These are phyloP conservation scores for Cornus controversa DNA, from an alignment of 148 eudicot genomes.

Conservation along the genomic window DNA sequence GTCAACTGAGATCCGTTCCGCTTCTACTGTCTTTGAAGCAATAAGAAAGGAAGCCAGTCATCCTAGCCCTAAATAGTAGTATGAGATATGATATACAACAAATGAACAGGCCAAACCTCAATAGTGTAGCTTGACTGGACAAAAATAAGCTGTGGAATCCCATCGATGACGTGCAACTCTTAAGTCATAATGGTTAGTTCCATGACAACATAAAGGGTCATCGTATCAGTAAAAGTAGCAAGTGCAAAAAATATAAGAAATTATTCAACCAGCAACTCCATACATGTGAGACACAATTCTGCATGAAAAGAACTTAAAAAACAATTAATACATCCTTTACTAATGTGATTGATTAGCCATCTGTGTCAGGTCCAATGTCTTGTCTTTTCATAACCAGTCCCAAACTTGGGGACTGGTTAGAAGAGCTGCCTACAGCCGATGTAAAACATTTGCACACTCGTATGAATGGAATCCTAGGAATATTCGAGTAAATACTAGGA, in stretches of 20 bases:
- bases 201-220: slow-evolving; percentile 14
- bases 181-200: slow-evolving; percentile 20
- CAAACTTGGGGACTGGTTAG: not conserved
- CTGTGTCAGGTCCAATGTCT: too few relatives aligned
- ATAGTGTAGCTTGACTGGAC: slow-evolving; percentile 87
- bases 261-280: not conserved
- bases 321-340: not conserved
- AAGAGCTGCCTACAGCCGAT: not conserved
- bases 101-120: slow-evolving; percentile 52
- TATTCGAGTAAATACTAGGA: too few relatives aligned
- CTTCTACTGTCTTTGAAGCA: slow-evolving; percentile 81
- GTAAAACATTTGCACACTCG: not conserved
- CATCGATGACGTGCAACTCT: slow-evolving; percentile 95
- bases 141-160: slow-evolving; percentile 84
- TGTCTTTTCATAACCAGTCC: not conserved
- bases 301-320: not conserved
- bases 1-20: slow-evolving; percentile 95
- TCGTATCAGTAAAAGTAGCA: not conserved
- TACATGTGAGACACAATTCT: not conserved
- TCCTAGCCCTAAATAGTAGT: not conserved
- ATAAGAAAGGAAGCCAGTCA: slow-evolving; percentile 19
- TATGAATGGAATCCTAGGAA: too few relatives aligned
- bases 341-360: not conserved
- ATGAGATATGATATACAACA: not conserved
- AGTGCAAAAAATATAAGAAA: slow-evolving; percentile 2